Conservation (phyloP, 768 basidiomycete species). For the Podaxis carcinomalis region DNA sequence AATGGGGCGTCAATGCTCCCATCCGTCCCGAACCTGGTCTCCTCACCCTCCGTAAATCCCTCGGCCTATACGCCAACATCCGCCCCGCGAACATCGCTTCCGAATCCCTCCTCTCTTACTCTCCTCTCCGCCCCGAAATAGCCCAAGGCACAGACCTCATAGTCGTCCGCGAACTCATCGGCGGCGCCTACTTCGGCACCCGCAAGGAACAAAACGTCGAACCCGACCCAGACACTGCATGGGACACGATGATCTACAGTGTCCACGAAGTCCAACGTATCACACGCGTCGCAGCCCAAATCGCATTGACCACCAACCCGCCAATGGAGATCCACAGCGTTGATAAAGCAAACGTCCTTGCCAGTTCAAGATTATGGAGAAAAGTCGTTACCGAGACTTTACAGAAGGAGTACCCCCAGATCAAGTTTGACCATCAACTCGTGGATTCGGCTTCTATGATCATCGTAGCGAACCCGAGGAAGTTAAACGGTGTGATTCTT, state of each 20-base stretch:
- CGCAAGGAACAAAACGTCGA: conserved; percentile 81
- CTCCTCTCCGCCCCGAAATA: conserved; percentile 83
- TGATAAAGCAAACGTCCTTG: conserved; percentile 99
- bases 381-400: conserved; percentile 87
- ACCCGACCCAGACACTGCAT: conserved; percentile 66
- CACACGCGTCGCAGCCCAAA: conserved; percentile 91
- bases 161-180: conserved; percentile 94
- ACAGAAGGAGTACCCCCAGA: conserved; percentile 80
- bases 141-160: conserved; percentile 87
- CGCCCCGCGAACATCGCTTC: conserved; percentile 95
- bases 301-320: conserved; percentile 78
- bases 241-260: conserved; percentile 93
- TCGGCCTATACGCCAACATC: conserved; percentile 97
- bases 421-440: conserved; percentile 85
- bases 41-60: conserved; percentile 80
- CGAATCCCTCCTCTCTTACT: conserved; percentile 80
- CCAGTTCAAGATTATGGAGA: conserved; percentile 91
- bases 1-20: conserved; percentile 89
- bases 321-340: conserved; percentile 88
- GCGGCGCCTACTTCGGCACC: conserved; percentile 92
- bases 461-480: conserved; percentile 83
- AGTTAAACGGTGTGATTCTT: conserved; percentile 91
- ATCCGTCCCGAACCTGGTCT: conserved; percentile 93
- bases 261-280: conserved; percentile 90
- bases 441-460: conserved; percentile 97